A percentile compares a stretch with the other conserved stretches of the same genome.
Evolutionary conservation across 192 early-diverging fungal genomes (phyloP).

Genomic region (Podila horticola): DNA sequence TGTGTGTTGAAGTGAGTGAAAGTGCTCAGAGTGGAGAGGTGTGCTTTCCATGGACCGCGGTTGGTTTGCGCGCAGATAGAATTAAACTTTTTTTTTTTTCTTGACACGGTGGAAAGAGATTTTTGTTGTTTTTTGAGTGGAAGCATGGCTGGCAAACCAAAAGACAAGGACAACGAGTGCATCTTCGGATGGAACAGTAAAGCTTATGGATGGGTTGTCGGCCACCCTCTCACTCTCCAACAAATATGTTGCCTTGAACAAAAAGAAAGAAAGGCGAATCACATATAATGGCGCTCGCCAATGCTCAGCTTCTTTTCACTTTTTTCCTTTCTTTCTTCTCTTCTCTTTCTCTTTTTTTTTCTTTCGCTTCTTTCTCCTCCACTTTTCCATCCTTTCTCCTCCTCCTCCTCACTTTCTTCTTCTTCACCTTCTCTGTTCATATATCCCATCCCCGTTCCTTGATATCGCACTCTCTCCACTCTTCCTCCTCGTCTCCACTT

Average conservation of each 20-base stretch:
- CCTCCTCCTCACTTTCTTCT: background rate
- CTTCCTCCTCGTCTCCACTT: background rate
- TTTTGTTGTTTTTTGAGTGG: conserved; percentile 16
- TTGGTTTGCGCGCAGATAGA: background rate
- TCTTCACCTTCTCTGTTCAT: background rate
- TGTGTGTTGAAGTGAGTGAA: too few species aligned
- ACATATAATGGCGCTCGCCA: conserved; percentile 7
- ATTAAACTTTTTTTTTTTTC: conserved; percentile 37
- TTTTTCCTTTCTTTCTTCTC: conserved; percentile 15
- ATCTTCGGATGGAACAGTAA: too few species aligned
- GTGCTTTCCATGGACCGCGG: too few species aligned
- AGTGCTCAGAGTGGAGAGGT: too few species aligned
- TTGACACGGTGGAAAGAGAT: conserved; percentile 42
- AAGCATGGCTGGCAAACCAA: conserved; percentile 5
- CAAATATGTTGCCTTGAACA: background rate
- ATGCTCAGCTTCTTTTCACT: conserved; percentile 1
- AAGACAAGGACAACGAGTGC: too few species aligned
- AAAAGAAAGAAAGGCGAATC: background rate
- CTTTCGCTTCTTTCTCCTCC: background rate
- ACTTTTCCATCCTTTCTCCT: background rate
- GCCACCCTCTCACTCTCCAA: too few species aligned
- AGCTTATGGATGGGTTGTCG: too few species aligned
- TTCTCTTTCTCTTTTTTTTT: background rate
- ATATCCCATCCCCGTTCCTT: background rate
- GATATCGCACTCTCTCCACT: background rate